Evolutionary conservation across 495 filamentous ascomycete genomes (phyloP), one percentile per base, ranked within the genome.

Genomic region (Neurospora pannonica): DNA sequence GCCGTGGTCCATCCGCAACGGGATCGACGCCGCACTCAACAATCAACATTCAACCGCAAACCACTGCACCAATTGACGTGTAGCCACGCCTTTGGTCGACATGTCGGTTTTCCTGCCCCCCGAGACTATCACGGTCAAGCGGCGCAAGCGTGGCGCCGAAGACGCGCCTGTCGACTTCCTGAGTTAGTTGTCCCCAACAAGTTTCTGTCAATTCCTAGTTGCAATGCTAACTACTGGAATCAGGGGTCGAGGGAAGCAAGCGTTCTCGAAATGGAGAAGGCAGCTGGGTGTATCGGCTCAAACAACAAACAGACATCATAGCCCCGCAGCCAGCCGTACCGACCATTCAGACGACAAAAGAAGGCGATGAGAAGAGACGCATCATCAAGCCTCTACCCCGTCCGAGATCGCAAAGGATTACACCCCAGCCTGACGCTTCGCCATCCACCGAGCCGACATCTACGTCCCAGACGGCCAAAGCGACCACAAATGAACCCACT

Each of bases 141-240:
- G 87, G 84, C 84, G 87, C 76, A 89, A 88, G 79, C 82, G 82
- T 74, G 83, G 82, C 36, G 83, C 78, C 13, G 87, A 88, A 37
- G 87, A 88, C 19, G 77, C 78, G 7, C 86, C 87, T 17, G 83
- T 88, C 70, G 84, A 87, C 34, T 86, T 85, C 60, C 85, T 89
- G 10, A 83, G 87, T 88, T 74, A 75, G 84, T 79, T 37, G n/a
- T 70, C 75, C 73, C 73, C 24, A 48, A 46, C 42, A 9, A 28
- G 1, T 72, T 13, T 8, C 24, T 1, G 28, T 31, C 19, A 13
- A 19, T 21, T 31, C n/a, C 8, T 60, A 7, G 3, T 76, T 24
- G 9, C 37, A 38, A 75, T 77, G 72, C 76, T 75, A 38, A 76
- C 75, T 3, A 17, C 37, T 67, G 17, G 17, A 37, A 10, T 19